Evolutionary conservation across 495 filamentous ascomycete genomes (phyloP).

Genomic region (Talaromyces adpressus): DNA sequence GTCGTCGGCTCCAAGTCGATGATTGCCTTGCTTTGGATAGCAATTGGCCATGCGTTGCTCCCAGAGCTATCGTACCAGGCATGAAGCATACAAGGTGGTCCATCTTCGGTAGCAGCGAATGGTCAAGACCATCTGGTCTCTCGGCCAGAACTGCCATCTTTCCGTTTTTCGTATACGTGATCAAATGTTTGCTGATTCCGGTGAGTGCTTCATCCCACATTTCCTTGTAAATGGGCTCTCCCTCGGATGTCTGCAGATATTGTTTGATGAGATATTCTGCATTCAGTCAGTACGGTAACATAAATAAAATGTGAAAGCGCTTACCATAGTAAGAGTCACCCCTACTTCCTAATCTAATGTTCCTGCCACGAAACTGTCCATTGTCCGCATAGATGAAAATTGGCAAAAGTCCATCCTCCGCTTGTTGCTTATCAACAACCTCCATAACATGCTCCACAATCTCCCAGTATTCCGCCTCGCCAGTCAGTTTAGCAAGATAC

Average conservation of each 20-base stretch:
- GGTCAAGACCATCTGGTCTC: conserved; percentile 64
- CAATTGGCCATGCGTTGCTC: conserved; percentile 69
- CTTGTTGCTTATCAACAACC: conserved; percentile 72
- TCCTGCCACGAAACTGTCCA: conserved; percentile 71
- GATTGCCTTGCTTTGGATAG: conserved; percentile 67
- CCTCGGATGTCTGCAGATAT: conserved; percentile 82
- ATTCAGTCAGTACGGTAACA: conserved; percentile 7
- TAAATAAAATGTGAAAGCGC: conserved; percentile 11
- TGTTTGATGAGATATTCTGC: conserved; percentile 94
- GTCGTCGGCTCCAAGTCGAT: conserved; percentile 62
- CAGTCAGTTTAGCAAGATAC: conserved; percentile 90
- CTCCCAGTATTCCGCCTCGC: conserved; percentile 86
- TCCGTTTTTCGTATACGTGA: conserved; percentile 76
- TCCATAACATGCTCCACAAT: conserved; percentile 87
- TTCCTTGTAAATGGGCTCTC: conserved; percentile 79
- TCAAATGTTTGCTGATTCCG: conserved; percentile 84
- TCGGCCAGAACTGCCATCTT: conserved; percentile 83
- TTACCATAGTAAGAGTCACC: conserved; percentile 92
- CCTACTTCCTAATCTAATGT: conserved; percentile 86
- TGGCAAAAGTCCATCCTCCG: conserved; percentile 77
- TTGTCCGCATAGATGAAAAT: conserved; percentile 79
- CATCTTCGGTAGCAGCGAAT: conserved; percentile 76
- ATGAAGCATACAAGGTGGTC: conserved; percentile 97
- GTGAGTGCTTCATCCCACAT: conserved; percentile 86
- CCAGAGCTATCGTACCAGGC: conserved; percentile 90